Evolutionary conservation across 2,329 filamentous ascomycete genomes (phyloP), one percentile per base, ranked within the genome.

Genomic region (Epichloe sibirici): DNA sequence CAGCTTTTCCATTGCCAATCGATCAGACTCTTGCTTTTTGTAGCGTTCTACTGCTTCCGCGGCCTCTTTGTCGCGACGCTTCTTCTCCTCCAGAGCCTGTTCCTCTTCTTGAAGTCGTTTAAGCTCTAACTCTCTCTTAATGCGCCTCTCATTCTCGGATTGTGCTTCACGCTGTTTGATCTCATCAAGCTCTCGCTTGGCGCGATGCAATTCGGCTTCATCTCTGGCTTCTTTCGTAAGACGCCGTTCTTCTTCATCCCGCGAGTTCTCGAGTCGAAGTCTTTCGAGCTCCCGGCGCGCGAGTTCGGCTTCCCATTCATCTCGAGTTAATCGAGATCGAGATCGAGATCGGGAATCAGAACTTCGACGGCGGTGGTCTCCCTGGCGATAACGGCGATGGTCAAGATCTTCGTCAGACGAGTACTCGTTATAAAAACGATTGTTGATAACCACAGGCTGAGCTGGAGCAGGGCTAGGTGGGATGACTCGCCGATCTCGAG

Each of bases 371-470:
- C 61, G 57, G 48, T 60, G 58, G 48, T 58, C 55, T 49, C 67
- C 50, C 53, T 65, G 64, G 51, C 48, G 53, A 34, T 51, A 53
- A 17, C 52, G 55, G 21, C 55, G 62, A 52, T 58, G 66, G 47
- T 59, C 50, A 8, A 51, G 45, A 2, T 69, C 69, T 15, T 71
- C 69, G 38, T 75, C 74, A 5, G 70, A 75, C 21, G 73, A 74
- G 49, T 71, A 58, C 23, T 74, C 70, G 55, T 75, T 75, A 58
- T 76, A 74, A 53, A 78, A 74, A 53, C 70, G 70, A 62, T 80
- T 81, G 61, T 80, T 78, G 62, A 82, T 81, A 50, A 82, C 74
- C 47, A 82, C 70, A 1, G 77, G 76, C 15, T 67, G 64, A 17
- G 61, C 65, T 9, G 62, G 31, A 40, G 45, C n/a, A 37, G 58